phyloP scores from a whole-genome alignment of 2,329 filamentous ascomycete genomes.

The Dothistroma septosporum region DNA sequence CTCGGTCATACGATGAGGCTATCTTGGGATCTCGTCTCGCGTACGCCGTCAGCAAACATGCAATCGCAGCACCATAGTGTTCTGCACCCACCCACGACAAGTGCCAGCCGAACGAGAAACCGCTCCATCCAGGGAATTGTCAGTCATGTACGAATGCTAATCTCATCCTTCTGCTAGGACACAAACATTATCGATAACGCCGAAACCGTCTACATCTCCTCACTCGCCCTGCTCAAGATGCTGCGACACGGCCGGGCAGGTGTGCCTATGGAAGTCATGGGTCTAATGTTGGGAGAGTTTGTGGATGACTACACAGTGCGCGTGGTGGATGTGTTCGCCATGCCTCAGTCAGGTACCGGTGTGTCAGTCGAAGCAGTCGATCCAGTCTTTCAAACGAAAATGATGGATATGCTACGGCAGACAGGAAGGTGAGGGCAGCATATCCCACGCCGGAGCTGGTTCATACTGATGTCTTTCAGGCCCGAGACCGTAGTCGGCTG shows the following conservation, averaged over 20 bases:
- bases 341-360: slow-evolving; percentile 97
- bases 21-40: background rate
- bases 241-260: slow-evolving; percentile 93
- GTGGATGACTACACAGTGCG: slow-evolving; percentile 98
- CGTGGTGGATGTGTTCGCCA: slow-evolving; percentile 97
- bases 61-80: too few species aligned
- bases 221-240: slow-evolving; percentile 96
- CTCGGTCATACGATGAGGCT: background rate
- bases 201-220: slow-evolving; percentile 98
- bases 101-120: background rate
- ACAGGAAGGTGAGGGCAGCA: slow-evolving; percentile 70
- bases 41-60: background rate
- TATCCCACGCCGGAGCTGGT: background rate
- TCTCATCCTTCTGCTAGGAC: slow-evolving; percentile 56
- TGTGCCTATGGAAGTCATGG: slow-evolving; percentile 99
- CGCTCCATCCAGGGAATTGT: background rate
- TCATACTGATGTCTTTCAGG: slow-evolving; percentile 45
- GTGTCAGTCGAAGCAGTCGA: slow-evolving; percentile 98
- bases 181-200: slow-evolving; percentile 97
- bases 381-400: slow-evolving; percentile 98
- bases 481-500: slow-evolving; percentile 97
- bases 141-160: slow-evolving; percentile 6
- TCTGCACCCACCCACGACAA: background rate
- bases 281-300: slow-evolving; percentile 96
- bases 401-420: slow-evolving; percentile 99